These are phyloP conservation scores for Encephalitozoon intestinalis DNA, from an alignment of 371 early-diverging fungal species.

Conservation along the genomic window DNA sequence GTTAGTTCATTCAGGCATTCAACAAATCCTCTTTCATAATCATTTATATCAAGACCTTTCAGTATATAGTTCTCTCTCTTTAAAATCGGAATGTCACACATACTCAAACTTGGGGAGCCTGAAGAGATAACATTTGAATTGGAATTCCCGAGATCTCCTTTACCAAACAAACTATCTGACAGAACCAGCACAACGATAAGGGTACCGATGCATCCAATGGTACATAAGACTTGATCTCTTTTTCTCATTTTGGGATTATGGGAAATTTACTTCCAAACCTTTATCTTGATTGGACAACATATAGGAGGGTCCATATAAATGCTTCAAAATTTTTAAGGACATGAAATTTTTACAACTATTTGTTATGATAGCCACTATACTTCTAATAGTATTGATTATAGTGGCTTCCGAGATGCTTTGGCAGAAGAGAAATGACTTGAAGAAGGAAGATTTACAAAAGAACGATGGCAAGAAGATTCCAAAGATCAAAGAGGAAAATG, in stretches of 20 bases:
- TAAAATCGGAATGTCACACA: background rate
- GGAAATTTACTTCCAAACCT: background rate
- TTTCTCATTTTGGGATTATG: background rate
- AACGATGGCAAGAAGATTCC: background rate
- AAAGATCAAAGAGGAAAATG: background rate
- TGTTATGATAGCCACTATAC: background rate
- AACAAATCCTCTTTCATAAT: constrained; percentile 61
- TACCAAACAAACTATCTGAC: background rate
- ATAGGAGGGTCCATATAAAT: background rate
- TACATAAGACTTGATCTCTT: background rate
- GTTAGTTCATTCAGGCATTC: constrained; percentile 68
- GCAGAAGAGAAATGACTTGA: background rate
- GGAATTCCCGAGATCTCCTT: background rate
- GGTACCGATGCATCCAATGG: background rate
- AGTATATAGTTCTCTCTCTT: background rate
- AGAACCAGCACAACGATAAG: background rate
- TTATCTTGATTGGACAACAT: background rate
- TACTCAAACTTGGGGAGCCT: background rate
- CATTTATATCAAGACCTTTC: constrained; percentile 34
- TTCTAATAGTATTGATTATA: background rate
- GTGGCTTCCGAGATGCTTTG: background rate
- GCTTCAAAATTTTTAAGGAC: background rate
- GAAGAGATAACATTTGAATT: too few species aligned
- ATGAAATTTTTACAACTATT: background rate
- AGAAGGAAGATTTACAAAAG: background rate